Conservation (phyloP, 2,329 filamentous ascomycete genomes). For the Bipolaris gigantea region DNA sequence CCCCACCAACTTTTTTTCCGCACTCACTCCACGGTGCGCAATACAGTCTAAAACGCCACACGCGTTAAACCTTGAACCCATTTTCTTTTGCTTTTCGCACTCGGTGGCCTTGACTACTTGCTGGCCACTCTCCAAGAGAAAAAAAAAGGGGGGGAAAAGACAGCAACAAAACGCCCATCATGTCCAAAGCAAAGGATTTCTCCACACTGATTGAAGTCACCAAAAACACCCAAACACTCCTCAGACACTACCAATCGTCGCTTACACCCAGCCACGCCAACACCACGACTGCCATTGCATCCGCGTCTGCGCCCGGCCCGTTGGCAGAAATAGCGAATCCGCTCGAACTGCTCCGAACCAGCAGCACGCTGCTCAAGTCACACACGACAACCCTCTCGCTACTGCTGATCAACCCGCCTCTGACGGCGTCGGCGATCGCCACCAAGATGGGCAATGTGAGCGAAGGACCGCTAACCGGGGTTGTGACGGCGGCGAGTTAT, state of each 20-base stretch:
- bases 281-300: too few relatives aligned
- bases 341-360: constrained; percentile 70
- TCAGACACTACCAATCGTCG: constrained; percentile 42
- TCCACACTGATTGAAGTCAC: constrained; percentile 38
- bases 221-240: constrained; percentile 42
- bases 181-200: constrained; percentile 33
- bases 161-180: neutral
- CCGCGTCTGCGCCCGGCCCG: constrained; percentile 10
- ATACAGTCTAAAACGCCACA: neutral
- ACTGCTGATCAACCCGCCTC: constrained; percentile 82
- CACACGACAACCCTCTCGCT: constrained; percentile 88
- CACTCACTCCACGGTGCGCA: neutral
- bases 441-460: constrained; percentile 74
- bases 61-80: too few relatives aligned
- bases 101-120: neutral
- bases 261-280: constrained; percentile 26
- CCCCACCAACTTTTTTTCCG: constrained; percentile 2
- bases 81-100: neutral
- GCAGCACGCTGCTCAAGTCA: constrained; percentile 72
- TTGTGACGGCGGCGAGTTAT: constrained; percentile 60
- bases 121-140: neutral
- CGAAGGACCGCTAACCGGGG: constrained; percentile 70
- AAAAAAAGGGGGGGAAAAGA: neutral
- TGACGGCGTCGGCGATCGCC: constrained; percentile 74
- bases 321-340: constrained; percentile 44